These are phyloP conservation scores for Scytalidium lignicola DNA, from an alignment of 2,329 filamentous ascomycete genomes.

Conservation along the genomic window DNA sequence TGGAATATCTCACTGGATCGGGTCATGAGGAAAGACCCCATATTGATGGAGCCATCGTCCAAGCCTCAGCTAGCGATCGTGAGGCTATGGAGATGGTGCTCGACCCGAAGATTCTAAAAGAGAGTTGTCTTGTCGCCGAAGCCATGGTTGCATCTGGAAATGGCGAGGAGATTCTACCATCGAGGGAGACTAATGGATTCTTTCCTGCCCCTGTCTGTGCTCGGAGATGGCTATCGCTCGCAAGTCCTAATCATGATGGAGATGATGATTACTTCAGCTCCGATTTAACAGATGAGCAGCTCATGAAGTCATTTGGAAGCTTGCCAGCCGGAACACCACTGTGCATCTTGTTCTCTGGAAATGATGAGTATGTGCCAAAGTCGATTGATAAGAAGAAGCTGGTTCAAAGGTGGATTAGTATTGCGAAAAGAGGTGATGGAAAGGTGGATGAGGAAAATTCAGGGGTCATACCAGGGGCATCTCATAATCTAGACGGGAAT, in stretches of 20 bases:
- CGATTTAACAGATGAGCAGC: constrained; percentile 48
- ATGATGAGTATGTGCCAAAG: constrained; percentile 45
- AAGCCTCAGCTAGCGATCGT: constrained; percentile 60
- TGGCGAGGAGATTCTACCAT: constrained; percentile 39
- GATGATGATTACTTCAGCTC: constrained; percentile 66
- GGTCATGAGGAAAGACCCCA: constrained; percentile 30
- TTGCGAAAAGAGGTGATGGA: constrained; percentile 38
- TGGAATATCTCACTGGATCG: constrained; percentile 52
- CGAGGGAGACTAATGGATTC: constrained; percentile 17
- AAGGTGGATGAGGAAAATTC: constrained; percentile 42
- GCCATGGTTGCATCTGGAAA: constrained; percentile 37
- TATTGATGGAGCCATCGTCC: constrained; percentile 59
- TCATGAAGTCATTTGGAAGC: constrained; percentile 52
- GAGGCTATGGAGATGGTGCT: constrained; percentile 43
- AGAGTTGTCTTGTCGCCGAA: constrained; percentile 32
- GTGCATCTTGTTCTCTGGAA: constrained; percentile 43
- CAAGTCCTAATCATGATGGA: constrained; percentile 47
- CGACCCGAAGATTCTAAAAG: constrained; percentile 29
- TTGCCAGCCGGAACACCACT: constrained; percentile 37
- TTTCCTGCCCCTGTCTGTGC: constrained; percentile 46
- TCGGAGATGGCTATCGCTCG: constrained; percentile 52
- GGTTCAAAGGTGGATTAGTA: constrained; percentile 41
- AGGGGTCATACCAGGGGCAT: constrained; percentile 43
- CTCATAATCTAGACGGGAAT: constrained; percentile 45
- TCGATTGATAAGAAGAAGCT: constrained; percentile 42